These are phyloP conservation scores for Lachancea dasiensis DNA, from an alignment of 805 yeast species.

Conservation along the genomic window DNA sequence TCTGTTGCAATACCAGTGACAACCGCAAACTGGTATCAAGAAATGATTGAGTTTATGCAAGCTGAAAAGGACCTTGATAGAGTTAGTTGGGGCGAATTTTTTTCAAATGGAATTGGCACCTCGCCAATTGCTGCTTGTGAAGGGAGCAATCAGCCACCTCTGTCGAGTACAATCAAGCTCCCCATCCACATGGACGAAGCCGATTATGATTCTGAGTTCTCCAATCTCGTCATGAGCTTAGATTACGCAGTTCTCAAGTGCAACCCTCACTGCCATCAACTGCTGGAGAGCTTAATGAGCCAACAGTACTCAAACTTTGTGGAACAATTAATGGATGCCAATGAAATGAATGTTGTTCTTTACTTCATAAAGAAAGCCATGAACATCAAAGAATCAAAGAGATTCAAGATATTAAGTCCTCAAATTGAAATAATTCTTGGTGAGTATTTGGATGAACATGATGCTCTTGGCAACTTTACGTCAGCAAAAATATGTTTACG, in stretches of 20 bases:
- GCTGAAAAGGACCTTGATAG: too few relatives aligned
- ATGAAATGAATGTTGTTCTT: slow-evolving; percentile 55
- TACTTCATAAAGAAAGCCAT: slow-evolving; percentile 30
- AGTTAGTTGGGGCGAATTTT: too few relatives aligned
- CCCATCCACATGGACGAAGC: too few relatives aligned
- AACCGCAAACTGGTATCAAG: slow-evolving; percentile 39
- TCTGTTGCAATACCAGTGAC: slow-evolving; percentile 55
- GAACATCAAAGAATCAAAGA: background rate
- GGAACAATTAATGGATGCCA: slow-evolving; percentile 50
- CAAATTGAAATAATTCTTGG: slow-evolving; percentile 1
- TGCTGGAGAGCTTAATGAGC: slow-evolving; percentile 27
- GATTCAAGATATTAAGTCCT: background rate
- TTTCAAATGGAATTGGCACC: too few relatives aligned
- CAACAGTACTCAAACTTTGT: slow-evolving; percentile 36
- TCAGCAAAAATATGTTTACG: background rate
- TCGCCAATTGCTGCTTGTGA: too few relatives aligned
- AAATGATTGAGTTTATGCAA: slow-evolving; percentile 26
- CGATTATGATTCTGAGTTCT: slow-evolving; percentile 39
- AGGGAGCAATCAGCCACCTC: too few relatives aligned
- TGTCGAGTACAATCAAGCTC: too few relatives aligned
- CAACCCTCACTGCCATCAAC: background rate
- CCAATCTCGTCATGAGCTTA: slow-evolving; percentile 49
- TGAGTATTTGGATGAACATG: background rate
- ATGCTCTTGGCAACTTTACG: background rate
- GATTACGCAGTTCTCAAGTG: slow-evolving; percentile 24